Conservation (phyloP, 495 filamentous ascomycete genomes). For the Talaromyces proteolyticus region DNA sequence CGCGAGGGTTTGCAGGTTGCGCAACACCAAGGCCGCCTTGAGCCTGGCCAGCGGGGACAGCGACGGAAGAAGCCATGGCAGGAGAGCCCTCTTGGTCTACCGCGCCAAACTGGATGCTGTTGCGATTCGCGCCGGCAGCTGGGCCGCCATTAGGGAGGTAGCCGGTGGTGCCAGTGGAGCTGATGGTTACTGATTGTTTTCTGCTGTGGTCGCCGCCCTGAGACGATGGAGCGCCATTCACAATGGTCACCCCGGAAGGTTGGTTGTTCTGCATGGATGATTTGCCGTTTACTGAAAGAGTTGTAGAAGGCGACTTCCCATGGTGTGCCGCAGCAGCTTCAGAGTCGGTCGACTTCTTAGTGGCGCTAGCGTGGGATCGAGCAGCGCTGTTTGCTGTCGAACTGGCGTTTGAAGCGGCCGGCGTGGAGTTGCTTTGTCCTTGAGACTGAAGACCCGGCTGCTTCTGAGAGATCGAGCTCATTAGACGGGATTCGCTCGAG, state of each 20-base stretch:
- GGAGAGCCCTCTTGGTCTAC: constrained; percentile 61
- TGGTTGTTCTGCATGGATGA: constrained; percentile 50
- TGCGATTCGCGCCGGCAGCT: constrained; percentile 50
- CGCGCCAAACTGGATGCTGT: constrained; percentile 74
- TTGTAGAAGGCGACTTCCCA: constrained; percentile 73
- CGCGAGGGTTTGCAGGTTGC: constrained; percentile 56
- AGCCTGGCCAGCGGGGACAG: constrained; percentile 41
- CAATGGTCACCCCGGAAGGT: constrained; percentile 63
- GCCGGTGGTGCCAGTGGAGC: constrained; percentile 65
- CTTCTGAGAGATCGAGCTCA: constrained; percentile 44
- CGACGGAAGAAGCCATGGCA: constrained; percentile 46
- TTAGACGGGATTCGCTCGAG: constrained; percentile 53
- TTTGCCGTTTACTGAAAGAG: constrained; percentile 75
- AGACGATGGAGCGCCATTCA: constrained; percentile 61
- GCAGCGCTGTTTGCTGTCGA: constrained; percentile 50
- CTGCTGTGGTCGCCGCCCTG: constrained; percentile 61
- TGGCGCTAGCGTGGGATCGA: constrained; percentile 64
- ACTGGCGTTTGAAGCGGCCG: constrained; percentile 40
- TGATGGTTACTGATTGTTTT: constrained; percentile 86
- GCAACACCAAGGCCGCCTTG: constrained; percentile 56
- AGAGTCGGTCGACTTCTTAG: constrained; percentile 75
- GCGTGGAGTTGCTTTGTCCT: constrained; percentile 47
- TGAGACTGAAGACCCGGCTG: constrained; percentile 47
- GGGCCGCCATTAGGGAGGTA: constrained; percentile 72
- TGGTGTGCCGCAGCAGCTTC: constrained; percentile 63